Conservation (phyloP, 805 yeast species). For the Candida succiphila region DNA sequence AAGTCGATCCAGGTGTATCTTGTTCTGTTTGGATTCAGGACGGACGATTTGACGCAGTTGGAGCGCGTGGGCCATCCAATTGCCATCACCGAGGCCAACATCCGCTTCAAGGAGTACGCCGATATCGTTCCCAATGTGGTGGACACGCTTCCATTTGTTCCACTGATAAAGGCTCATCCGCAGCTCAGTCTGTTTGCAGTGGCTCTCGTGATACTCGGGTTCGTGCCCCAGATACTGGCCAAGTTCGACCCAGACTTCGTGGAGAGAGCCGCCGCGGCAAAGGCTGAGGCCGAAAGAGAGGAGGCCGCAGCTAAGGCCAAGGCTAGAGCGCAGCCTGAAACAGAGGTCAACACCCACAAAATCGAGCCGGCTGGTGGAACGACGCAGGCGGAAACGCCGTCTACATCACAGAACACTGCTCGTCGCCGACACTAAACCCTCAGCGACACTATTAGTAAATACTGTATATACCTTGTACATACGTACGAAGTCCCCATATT, state of each 20-base stretch:
- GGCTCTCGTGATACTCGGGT: constrained; percentile 5
- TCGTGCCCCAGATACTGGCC: constrained; percentile 14
- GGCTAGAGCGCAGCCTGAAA: too few relatives aligned
- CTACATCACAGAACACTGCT: too few relatives aligned
- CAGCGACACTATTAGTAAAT: too few relatives aligned
- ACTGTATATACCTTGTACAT: too few relatives aligned
- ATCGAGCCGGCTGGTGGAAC: background rate
- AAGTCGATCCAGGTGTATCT: background rate
- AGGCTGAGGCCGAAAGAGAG: constrained; percentile 3
- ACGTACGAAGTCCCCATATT: too few relatives aligned
- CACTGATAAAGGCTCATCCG: constrained; percentile 10
- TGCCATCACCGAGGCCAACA: background rate
- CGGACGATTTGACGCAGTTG: background rate
- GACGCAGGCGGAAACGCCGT: too few relatives aligned
- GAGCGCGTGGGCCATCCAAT: background rate
- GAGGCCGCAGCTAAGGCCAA: constrained; percentile 1
- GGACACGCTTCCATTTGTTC: constrained; percentile 11
- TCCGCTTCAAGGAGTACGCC: constrained; percentile 1
- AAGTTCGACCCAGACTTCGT: constrained; percentile 18
- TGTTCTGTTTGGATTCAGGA: background rate
- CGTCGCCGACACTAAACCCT: too few relatives aligned
- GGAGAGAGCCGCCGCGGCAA: constrained; percentile 13
- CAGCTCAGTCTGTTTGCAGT: constrained; percentile 4
- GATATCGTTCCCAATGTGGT: constrained; percentile 1
- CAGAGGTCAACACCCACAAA: background rate